Percentiles rank a stretch among this genome's conserved stretches.
These are phyloP conservation scores for Pistacia atlantica DNA, from an alignment of 345 rosid genomes.

Conservation along the genomic window DNA sequence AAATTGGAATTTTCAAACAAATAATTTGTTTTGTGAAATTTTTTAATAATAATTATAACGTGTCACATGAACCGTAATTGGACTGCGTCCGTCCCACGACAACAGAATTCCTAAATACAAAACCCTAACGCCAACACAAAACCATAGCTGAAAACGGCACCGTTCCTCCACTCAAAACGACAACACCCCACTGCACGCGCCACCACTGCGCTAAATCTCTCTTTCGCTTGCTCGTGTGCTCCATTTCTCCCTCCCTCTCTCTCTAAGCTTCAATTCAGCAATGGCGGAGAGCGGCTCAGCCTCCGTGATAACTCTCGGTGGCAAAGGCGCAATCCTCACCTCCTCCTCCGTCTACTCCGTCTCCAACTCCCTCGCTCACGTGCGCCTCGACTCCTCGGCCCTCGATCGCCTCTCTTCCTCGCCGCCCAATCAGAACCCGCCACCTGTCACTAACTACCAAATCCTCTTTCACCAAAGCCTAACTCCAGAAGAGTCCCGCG, in stretches of 20 bases:
- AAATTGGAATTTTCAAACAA: too few relatives aligned
- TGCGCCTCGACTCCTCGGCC: constrained; percentile 61
- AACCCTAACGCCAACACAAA: too few relatives aligned
- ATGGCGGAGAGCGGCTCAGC: constrained; percentile 33
- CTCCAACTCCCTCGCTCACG: constrained; percentile 43
- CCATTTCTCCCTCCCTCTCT: neutral
- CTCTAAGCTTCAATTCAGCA: constrained; percentile 11
- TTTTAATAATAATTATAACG: too few relatives aligned
- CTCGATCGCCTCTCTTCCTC: constrained; percentile 40
- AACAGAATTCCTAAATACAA: too few relatives aligned
- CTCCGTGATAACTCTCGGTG: constrained; percentile 42
- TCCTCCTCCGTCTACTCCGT: constrained; percentile 48
- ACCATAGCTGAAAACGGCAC: neutral
- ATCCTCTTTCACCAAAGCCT: constrained; percentile 26
- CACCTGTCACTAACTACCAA: constrained; percentile 1
- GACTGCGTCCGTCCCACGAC: too few relatives aligned
- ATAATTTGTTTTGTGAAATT: too few relatives aligned
- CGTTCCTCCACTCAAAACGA: neutral
- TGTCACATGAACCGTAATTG: too few relatives aligned
- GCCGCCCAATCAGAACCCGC: constrained; percentile 25
- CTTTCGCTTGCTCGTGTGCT: neutral
- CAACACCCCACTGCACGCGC: neutral
- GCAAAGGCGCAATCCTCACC: constrained; percentile 58
- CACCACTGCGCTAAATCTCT: neutral
- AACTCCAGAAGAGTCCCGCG: constrained; percentile 47